Conservation (phyloP, 2,329 filamentous ascomycete genomes). For the Hypoxylon sp. region DNA sequence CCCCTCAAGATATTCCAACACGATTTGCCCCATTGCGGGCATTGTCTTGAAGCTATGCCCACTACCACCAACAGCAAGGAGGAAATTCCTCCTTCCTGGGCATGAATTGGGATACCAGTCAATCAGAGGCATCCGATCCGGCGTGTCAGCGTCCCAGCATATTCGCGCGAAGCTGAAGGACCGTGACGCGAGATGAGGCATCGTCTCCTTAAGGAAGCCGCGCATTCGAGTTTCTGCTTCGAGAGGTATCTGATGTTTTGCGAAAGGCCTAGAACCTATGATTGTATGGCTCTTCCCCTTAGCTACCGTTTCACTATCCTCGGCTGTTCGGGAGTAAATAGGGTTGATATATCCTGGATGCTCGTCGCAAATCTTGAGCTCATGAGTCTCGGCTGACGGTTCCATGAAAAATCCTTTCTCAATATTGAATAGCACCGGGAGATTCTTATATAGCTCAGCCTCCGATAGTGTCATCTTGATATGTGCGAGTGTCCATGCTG, state of each 20-base stretch:
- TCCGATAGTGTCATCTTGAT: conserved; percentile 64
- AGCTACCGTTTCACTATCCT: background rate
- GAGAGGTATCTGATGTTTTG: conserved; percentile 59
- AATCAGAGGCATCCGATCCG: conserved; percentile 68
- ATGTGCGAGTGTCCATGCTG: conserved; percentile 68
- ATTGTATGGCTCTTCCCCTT: conserved; percentile 14
- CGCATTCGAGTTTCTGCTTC: conserved; percentile 64
- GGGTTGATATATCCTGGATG: conserved; percentile 70
- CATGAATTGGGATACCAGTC: conserved; percentile 62
- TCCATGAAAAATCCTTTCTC: conserved; percentile 66
- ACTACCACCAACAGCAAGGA: conserved; percentile 66
- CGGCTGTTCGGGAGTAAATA: conserved; percentile 39
- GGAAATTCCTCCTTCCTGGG: conserved; percentile 53
- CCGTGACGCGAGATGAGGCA: conserved; percentile 66
- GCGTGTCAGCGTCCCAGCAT: conserved; percentile 71
- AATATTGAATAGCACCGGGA: conserved; percentile 66
- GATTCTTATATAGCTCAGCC: conserved; percentile 59
- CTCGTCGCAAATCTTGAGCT: conserved; percentile 68
- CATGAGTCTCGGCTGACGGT: conserved; percentile 61
- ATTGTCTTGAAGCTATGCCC: conserved; percentile 69
- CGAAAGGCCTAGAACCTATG: conserved; percentile 42
- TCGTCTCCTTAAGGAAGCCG: conserved; percentile 64
- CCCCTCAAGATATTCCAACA: conserved; percentile 64
- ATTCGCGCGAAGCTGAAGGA: conserved; percentile 66
- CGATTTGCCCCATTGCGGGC: conserved; percentile 65